Base-by-base conservation (phyloP, 2,329 filamentous ascomycete species). In the Ceratocystis albifundus region DNA sequence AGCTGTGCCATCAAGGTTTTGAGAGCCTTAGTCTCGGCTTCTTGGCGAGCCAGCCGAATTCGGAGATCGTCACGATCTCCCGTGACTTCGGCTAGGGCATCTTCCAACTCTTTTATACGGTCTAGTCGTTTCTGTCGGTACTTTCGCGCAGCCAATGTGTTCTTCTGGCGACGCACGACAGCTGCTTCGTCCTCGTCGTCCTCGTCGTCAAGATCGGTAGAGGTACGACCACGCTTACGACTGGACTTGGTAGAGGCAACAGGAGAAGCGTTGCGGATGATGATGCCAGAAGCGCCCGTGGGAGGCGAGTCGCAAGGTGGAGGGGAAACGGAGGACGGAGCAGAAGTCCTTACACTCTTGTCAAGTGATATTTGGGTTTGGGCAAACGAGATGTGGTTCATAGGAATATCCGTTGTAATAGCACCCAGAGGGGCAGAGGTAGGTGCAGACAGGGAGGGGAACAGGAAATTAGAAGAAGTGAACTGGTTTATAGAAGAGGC, bases 121-220 rank as follows among this genome's bases (percentile, higher is more conserved):
- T 89, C 86, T 44, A 88, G 79, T 59, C 85, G 83, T 73, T 87
- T 87, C 73, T 89, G 86, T 30, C 87, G 83, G 72, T 88, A 89
- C 69, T 86, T 85, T 69, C 85, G 81, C 36, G 87, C 87, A n/a
- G 87, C 86, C 69, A 88, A 79, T 15, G 86, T 89, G 74, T 89
- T 89, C 69, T 83, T 81, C 69, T 83, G 82, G 32, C 87, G 84
- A 20, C 66, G 66, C 15, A 65, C 64, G 44, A 46, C 48, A 20
- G 66, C 66, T 4, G 41, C 64, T 28, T 65, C 59, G 50, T 68
- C 66, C 30, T 68, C 66, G 15, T 68, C 36, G 48, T 62, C 53
- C 8, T 65, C 66, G 3, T 67, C 65, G 25, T 67, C 65, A 30
- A 65, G 25, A 30, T 67, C 62, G 62, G 62, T 45, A 20, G 53